A percentile compares a stretch with the other conserved stretches of the same genome.
These are phyloP conservation scores for Cenchrus purpureus DNA, from an alignment of 176 grass and related monocot genomes.

Conservation along the genomic window DNA sequence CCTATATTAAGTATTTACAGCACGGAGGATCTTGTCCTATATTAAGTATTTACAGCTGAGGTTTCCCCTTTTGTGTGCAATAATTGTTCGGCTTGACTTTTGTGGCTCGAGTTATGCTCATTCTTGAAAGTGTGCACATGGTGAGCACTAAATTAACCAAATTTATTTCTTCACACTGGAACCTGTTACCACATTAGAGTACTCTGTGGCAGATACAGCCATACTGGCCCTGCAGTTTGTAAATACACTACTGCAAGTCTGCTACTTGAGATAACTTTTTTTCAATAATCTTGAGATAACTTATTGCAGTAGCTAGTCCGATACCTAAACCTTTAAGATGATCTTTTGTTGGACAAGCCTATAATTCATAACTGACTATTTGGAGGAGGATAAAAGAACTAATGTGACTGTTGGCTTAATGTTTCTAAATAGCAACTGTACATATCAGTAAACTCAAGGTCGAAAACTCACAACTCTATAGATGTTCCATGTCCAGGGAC, in stretches of 20 bases:
- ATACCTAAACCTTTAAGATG: not conserved
- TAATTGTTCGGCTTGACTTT: slow-evolving; percentile 40
- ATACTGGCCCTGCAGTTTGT: slow-evolving; percentile 33
- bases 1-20: slow-evolving; percentile 31
- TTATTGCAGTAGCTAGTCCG: not conserved
- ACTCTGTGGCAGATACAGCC: slow-evolving; percentile 31
- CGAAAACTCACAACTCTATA: not conserved
- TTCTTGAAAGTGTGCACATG: slow-evolving; percentile 46
- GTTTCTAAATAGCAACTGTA: not conserved
- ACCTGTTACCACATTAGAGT: slow-evolving; percentile 13
- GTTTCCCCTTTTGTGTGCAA: not conserved
- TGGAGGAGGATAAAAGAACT: not conserved
- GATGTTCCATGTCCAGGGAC: not conserved
- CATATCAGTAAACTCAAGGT: not conserved
- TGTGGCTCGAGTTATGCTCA: not conserved
- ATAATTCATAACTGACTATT: not conserved
- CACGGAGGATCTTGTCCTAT: no score
- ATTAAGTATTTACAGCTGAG: not conserved
- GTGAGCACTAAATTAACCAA: slow-evolving; percentile 36
- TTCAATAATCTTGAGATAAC: not conserved
- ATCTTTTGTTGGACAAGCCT: not conserved
- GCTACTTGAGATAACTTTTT: slow-evolving; percentile 5
- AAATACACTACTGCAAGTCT: slow-evolving; percentile 20
- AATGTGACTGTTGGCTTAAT: not conserved
- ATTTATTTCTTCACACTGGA: slow-evolving; percentile 26